Percentiles rank a stretch among this genome's conserved stretches.
These are phyloP conservation scores for Colletotrichum neosansevieriae DNA, from an alignment of 2,329 filamentous ascomycete genomes.

Conservation along the genomic window DNA sequence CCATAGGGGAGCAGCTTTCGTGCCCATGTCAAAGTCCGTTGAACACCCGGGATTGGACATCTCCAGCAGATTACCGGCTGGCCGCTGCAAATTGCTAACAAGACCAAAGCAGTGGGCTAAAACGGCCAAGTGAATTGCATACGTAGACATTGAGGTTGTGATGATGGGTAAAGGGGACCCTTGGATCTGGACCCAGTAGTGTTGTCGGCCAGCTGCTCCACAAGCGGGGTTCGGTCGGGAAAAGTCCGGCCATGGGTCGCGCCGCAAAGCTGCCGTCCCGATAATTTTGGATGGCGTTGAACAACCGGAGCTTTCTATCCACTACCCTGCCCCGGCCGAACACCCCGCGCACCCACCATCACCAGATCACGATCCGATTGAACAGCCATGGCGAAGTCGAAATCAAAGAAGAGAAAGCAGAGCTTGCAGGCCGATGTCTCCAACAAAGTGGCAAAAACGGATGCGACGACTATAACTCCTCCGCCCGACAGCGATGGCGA, in stretches of 20 bases:
- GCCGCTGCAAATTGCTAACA: too few species aligned
- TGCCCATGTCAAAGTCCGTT: too few species aligned
- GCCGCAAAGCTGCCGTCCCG: slow-evolving; percentile 8
- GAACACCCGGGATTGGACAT: too few species aligned
- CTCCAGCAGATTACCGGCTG: too few species aligned
- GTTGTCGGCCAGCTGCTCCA: not conserved
- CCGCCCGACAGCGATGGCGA: slow-evolving; percentile 46
- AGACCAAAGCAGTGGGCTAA: too few species aligned
- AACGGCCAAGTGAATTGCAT: too few species aligned
- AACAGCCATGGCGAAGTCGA: slow-evolving; percentile 57
- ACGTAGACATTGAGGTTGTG: too few species aligned
- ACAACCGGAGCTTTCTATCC: not conserved
- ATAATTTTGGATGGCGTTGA: not conserved
- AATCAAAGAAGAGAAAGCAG: slow-evolving; percentile 60
- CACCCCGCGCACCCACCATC: not conserved
- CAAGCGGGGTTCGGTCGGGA: not conserved
- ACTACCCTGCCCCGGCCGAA: not conserved
- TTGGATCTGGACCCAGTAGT: not conserved
- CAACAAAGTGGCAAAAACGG: slow-evolving; percentile 55
- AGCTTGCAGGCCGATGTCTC: slow-evolving; percentile 50
- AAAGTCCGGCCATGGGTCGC: not conserved
- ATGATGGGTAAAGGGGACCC: not conserved
- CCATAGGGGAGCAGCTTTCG: too few species aligned
- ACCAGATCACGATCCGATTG: not conserved
- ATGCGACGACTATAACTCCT: slow-evolving; percentile 49